Percentiles rank a stretch among this genome's conserved stretches.
These are phyloP conservation scores for Neofusicoccum parvum DNA, from an alignment of 2,329 filamentous ascomycete genomes.

Conservation along the genomic window DNA sequence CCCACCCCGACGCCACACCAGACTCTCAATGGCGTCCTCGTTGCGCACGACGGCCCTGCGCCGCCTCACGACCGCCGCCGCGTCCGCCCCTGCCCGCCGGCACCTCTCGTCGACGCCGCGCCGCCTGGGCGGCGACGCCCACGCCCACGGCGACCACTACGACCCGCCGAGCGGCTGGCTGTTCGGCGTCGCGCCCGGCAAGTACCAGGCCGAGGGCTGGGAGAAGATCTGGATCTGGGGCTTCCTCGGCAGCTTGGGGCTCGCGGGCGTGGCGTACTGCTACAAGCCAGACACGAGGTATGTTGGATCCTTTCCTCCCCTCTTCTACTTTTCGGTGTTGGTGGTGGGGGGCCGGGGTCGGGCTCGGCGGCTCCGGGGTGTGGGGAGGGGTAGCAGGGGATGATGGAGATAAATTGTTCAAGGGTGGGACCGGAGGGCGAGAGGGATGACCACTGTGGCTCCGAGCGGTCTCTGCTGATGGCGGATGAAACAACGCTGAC, in stretches of 20 bases:
- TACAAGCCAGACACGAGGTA: constrained; percentile 99
- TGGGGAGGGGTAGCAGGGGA: not conserved
- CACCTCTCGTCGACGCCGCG: not conserved
- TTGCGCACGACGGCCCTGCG: constrained; percentile 1
- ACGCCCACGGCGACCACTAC: constrained; percentile 65
- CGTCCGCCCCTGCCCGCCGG: not conserved
- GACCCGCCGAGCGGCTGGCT: constrained; percentile 91
- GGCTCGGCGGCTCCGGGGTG: not conserved
- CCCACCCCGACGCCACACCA: not conserved
- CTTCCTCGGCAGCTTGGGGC: constrained; percentile 74
- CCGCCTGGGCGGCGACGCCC: constrained; percentile 34
- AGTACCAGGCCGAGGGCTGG: constrained; percentile 95
- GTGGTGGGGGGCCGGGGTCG: constrained; percentile 12
- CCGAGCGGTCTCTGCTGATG: not conserved
- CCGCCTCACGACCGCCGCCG: not conserved
- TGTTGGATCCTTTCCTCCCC: constrained; percentile 47
- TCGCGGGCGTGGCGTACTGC: constrained; percentile 79
- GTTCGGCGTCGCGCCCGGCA: constrained; percentile 90
- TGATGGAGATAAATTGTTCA: not conserved
- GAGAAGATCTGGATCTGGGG: constrained; percentile 84
- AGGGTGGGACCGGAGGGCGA: not conserved
- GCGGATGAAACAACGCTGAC: not conserved
- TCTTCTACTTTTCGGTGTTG: constrained; percentile 10
- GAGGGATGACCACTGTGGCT: not conserved
- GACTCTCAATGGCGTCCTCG: constrained; percentile 12